These are phyloP conservation scores for Cryphonectria nitschkei DNA, from an alignment of 2,329 filamentous ascomycete genomes.

Conservation along the genomic window DNA sequence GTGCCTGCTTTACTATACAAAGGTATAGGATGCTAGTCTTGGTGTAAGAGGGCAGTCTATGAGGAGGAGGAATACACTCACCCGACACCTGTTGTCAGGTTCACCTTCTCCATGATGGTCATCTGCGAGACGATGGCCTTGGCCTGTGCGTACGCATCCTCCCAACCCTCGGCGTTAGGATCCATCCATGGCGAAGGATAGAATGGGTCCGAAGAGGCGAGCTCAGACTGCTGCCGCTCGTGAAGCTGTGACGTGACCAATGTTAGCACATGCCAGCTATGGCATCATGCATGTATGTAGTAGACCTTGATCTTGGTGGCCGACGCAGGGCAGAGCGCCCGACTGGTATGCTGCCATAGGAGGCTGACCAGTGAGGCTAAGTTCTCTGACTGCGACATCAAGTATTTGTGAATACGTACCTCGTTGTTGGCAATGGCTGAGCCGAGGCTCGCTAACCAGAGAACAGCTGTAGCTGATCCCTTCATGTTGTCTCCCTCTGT, in stretches of 20 bases:
- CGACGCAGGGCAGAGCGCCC: too few species aligned
- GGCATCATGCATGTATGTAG: not conserved
- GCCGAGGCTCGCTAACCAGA: conserved; percentile 33
- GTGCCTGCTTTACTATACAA: not conserved
- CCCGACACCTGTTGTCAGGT: conserved; percentile 89
- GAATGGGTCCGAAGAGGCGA: conserved; percentile 58
- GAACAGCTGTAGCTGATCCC: conserved; percentile 28
- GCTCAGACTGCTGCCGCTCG: conserved; percentile 32
- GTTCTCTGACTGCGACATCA: too few species aligned
- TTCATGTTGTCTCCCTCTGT: conserved; percentile 33
- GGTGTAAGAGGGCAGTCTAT: too few species aligned
- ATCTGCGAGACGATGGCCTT: conserved; percentile 79
- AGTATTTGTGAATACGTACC: conserved; percentile 9
- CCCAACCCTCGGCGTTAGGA: conserved; percentile 72
- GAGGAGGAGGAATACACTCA: conserved; percentile 46
- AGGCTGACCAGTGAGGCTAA: not conserved
- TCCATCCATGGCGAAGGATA: conserved; percentile 91
- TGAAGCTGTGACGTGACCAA: conserved; percentile 34
- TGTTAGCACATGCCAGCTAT: conserved; percentile 2
- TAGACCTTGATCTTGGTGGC: not conserved
- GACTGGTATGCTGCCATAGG: not conserved
- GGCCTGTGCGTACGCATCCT: conserved; percentile 74
- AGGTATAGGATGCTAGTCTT: too few species aligned
- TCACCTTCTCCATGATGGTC: conserved; percentile 88
- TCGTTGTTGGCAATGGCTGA: conserved; percentile 30